Evolutionary conservation across 495 filamentous ascomycete species (phyloP).

Genomic region (Lentithecium fluviatile): DNA sequence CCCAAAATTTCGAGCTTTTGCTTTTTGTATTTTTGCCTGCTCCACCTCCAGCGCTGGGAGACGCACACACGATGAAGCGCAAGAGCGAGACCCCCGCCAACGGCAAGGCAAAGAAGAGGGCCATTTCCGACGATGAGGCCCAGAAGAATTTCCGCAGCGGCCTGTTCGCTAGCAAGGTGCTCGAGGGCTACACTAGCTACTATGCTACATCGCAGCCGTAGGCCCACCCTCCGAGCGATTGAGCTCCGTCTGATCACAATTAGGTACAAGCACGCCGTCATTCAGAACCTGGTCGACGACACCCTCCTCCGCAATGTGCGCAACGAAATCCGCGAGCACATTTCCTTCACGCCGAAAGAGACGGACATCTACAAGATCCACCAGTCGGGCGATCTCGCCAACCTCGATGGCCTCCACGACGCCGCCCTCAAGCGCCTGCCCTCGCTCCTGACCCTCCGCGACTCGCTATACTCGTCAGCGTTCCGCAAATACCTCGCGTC

Average conservation of each 20-base stretch:
- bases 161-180: slow-evolving; percentile 27
- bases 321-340: slow-evolving; percentile 78
- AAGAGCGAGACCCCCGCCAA: slow-evolving; percentile 51
- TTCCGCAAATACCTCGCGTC: slow-evolving; percentile 86
- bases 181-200: slow-evolving; percentile 28
- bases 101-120: slow-evolving; percentile 54
- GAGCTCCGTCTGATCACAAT: background rate
- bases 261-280: slow-evolving; percentile 88
- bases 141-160: slow-evolving; percentile 59
- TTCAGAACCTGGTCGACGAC: slow-evolving; percentile 72
- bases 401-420: slow-evolving; percentile 88
- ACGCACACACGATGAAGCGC: slow-evolving; percentile 51
- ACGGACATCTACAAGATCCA: slow-evolving; percentile 99
- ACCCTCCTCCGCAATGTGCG: slow-evolving; percentile 82
- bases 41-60: background rate
- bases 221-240: background rate
- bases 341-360: slow-evolving; percentile 96
- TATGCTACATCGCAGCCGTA: slow-evolving; percentile 36
- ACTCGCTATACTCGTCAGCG: slow-evolving; percentile 84
- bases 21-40: slow-evolving; percentile 5
- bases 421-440: slow-evolving; percentile 78
- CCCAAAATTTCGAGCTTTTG: slow-evolving; percentile 24
- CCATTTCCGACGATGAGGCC: slow-evolving; percentile 51
- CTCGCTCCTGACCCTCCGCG: slow-evolving; percentile 78
- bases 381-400: slow-evolving; percentile 95